Percentiles rank a stretch among this genome's conserved stretches.
phyloP scores from a whole-genome alignment of 805 yeast species.

The Candida manassasensis region DNA sequence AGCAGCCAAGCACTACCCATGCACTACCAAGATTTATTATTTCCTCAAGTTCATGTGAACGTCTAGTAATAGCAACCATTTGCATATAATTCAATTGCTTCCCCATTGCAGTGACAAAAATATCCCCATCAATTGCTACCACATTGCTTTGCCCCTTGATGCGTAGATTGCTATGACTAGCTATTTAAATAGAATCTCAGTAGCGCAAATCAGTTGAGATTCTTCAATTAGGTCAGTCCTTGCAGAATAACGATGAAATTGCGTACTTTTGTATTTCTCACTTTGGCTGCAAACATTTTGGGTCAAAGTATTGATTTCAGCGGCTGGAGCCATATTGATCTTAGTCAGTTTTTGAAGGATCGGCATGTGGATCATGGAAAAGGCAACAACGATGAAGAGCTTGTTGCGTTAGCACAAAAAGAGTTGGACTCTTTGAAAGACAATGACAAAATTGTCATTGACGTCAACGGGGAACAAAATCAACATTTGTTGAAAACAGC shows the following conservation, averaged over 20 bases:
- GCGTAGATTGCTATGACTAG: too few relatives aligned
- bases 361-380: conserved; percentile 20
- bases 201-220: too few relatives aligned
- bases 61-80: too few relatives aligned
- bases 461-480: conserved; percentile 8
- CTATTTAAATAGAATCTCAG: too few relatives aligned
- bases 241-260: conserved; percentile 1
- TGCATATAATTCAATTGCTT: too few relatives aligned
- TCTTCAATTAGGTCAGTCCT: too few relatives aligned
- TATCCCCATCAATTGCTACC: too few relatives aligned
- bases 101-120: too few relatives aligned
- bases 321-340: conserved; percentile 17
- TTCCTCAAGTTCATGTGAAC: too few relatives aligned
- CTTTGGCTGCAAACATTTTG: conserved; percentile 3
- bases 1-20: too few relatives aligned
- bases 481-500: conserved; percentile 14
- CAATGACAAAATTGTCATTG: conserved; percentile 8
- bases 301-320: conserved; percentile 3
- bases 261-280: background rate
- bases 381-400: conserved; percentile 15
- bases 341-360: conserved; percentile 25
- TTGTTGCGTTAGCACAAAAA: conserved; percentile 20
- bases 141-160: too few relatives aligned
- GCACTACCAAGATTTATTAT: too few relatives aligned
- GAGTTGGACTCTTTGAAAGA: conserved; percentile 20